Percentiles rank a stretch among this genome's conserved stretches.
These are phyloP conservation scores for Bothriochloa decipiens DNA, from an alignment of 176 grass and related monocot genomes.

Conservation along the genomic window DNA sequence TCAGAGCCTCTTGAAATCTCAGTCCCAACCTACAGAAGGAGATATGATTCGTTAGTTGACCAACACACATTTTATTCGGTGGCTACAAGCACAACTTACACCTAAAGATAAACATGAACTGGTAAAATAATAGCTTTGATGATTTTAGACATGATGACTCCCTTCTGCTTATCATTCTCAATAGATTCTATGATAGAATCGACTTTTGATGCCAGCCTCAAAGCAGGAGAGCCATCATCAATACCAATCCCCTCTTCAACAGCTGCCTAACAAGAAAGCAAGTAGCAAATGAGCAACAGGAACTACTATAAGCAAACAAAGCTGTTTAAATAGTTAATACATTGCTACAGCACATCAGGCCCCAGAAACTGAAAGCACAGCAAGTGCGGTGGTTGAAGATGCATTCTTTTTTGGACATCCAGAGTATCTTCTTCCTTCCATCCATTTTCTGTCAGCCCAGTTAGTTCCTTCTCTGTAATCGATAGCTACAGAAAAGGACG, in stretches of 20 bases:
- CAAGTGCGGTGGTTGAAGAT: neutral
- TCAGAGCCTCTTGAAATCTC: slow-evolving; percentile 56
- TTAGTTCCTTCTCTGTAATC: neutral
- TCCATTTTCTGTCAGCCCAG: slow-evolving; percentile 50
- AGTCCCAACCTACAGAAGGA: slow-evolving; percentile 42
- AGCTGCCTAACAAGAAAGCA: slow-evolving; percentile 48
- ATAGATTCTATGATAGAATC: slow-evolving; percentile 64
- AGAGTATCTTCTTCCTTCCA: slow-evolving; percentile 55
- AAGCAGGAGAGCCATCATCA: slow-evolving; percentile 59
- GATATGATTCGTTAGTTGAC: slow-evolving; percentile 8
- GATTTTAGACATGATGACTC: slow-evolving; percentile 15
- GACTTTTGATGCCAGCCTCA: slow-evolving; percentile 66
- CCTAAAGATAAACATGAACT: slow-evolving; percentile 14
- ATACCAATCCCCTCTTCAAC: slow-evolving; percentile 57
- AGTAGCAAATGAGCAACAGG: neutral
- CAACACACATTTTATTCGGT: neutral
- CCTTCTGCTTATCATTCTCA: slow-evolving; percentile 56
- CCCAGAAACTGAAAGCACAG: slow-evolving; percentile 11
- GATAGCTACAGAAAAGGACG: neutral
- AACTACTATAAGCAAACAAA: neutral
- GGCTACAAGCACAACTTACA: slow-evolving; percentile 21
- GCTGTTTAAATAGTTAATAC: slow-evolving; percentile 7
- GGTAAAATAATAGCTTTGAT: slow-evolving; percentile 16
- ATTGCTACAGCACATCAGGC: slow-evolving; percentile 20
- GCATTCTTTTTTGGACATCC: slow-evolving; percentile 49